Percentiles rank a stretch among this genome's conserved stretches.
Conservation (phyloP, 768 basidiomycete species). For the Suillus occidentalis region DNA sequence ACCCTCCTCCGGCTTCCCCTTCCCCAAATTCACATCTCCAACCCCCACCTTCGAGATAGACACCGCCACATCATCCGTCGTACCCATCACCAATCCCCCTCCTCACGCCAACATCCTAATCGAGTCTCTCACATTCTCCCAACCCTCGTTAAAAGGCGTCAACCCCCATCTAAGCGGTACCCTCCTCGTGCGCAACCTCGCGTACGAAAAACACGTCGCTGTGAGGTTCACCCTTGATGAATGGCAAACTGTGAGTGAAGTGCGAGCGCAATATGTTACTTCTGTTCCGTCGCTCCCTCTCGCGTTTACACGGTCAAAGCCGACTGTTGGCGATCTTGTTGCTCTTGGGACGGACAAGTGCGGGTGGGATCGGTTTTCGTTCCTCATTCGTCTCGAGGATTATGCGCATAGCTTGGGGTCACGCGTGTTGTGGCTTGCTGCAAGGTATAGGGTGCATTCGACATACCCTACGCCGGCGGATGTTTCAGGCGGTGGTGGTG, state of each 20-base stretch:
- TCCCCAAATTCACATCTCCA: slow-evolving; percentile 22
- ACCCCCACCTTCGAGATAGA: slow-evolving; percentile 23
- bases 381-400: slow-evolving; percentile 71
- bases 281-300: slow-evolving; percentile 41
- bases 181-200: slow-evolving; percentile 79
- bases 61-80: slow-evolving; percentile 15
- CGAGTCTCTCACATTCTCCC: slow-evolving; percentile 36
- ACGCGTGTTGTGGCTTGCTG: slow-evolving; percentile 61
- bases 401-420: slow-evolving; percentile 50
- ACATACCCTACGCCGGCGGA: slow-evolving; percentile 19
- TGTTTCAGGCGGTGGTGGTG: slow-evolving; percentile 50
- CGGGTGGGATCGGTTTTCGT: slow-evolving; percentile 60
- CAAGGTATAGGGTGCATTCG: slow-evolving; percentile 42
- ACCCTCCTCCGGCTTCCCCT: slow-evolving; percentile 18
- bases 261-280: slow-evolving; percentile 51
- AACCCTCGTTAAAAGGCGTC: slow-evolving; percentile 6
- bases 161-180: slow-evolving; percentile 61
- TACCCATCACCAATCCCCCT: slow-evolving; percentile 6
- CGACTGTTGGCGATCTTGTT: neutral
- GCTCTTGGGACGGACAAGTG: slow-evolving; percentile 1
- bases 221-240: slow-evolving; percentile 91
- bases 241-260: slow-evolving; percentile 93
- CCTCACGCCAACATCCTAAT: slow-evolving; percentile 33
- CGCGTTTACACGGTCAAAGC: slow-evolving; percentile 15
- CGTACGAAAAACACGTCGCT: slow-evolving; percentile 83